Evolutionary conservation across 108 stramenopile genomes (phyloP).

Genomic region (Fragilaria radians): DNA sequence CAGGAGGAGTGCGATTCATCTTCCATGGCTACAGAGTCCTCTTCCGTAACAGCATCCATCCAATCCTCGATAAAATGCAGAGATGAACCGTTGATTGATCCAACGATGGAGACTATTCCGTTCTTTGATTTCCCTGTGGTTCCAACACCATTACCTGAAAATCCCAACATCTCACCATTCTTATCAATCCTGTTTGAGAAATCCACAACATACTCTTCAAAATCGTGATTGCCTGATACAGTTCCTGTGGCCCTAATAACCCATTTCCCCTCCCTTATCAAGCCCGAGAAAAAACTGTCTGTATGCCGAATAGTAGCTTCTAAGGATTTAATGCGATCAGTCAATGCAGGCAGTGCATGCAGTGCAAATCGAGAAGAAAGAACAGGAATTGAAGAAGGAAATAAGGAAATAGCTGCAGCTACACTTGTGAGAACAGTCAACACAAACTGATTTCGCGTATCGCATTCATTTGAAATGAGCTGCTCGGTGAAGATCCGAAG

Average conservation of each 20-base stretch:
- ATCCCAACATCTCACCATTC: conserved; percentile 19
- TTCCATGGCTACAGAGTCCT: conserved; percentile 12
- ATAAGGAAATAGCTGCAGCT: conserved; percentile 47
- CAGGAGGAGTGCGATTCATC: conserved; percentile 46
- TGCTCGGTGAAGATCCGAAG: conserved; percentile 16
- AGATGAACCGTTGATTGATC: conserved; percentile 43
- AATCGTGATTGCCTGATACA: conserved; percentile 20
- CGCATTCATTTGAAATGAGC: conserved; percentile 9
- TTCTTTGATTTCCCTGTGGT: conserved; percentile 59
- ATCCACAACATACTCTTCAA: conserved; percentile 62
- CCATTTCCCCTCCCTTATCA: conserved; percentile 56
- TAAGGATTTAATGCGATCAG: conserved; percentile 34
- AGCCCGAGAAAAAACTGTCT: conserved; percentile 15
- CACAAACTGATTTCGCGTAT: conserved; percentile 19
- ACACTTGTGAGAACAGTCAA: conserved; percentile 45
- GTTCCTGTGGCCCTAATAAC: conserved; percentile 48
- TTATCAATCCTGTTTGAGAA: conserved; percentile 13
- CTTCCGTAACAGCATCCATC: conserved; percentile 28
- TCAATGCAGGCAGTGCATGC: conserved; percentile 44
- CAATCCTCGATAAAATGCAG: conserved; percentile 66
- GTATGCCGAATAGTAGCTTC: conserved; percentile 9
- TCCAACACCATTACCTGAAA: conserved; percentile 48
- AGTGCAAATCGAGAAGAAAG: conserved; percentile 59
- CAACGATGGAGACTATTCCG: conserved; percentile 41
- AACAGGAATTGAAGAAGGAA: conserved; percentile 64